phyloP scores from a whole-genome alignment of 495 filamentous ascomycete genomes.

The Penicillium cataractarum region DNA sequence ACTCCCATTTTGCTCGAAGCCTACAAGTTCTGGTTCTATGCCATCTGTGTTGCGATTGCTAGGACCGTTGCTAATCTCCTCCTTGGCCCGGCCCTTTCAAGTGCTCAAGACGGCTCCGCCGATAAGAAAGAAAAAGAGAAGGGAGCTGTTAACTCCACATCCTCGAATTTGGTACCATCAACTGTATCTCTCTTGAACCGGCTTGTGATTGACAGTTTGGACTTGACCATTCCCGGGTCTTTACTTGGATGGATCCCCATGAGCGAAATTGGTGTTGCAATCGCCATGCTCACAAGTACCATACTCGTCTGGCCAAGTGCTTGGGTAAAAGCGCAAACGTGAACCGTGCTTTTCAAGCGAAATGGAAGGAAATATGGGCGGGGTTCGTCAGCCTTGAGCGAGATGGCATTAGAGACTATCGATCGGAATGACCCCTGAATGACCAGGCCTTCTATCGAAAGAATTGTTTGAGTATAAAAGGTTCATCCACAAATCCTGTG shows the following conservation, averaged over 20 bases:
- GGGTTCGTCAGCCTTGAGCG: not conserved
- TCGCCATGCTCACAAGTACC: constrained; percentile 18
- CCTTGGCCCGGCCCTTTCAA: not conserved
- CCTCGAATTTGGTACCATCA: not conserved
- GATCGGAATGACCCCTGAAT: not conserved
- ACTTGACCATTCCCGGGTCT: constrained; percentile 20
- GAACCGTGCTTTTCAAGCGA: not conserved
- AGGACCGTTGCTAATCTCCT: constrained; percentile 12
- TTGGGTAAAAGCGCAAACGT: constrained; percentile 15
- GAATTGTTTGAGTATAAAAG: not conserved
- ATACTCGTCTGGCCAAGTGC: constrained; percentile 20
- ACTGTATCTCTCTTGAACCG: constrained; percentile 13
- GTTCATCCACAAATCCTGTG: too few species aligned
- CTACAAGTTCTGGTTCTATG: constrained; percentile 28
- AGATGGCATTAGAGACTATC: not conserved
- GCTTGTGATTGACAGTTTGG: constrained; percentile 15
- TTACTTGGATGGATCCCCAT: constrained; percentile 20
- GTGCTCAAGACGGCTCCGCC: not conserved
- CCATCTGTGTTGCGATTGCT: constrained; percentile 14
- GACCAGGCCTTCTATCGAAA: not conserved
- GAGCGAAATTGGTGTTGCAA: constrained; percentile 12
- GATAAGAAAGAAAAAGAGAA: constrained; percentile 3
- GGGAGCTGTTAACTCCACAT: not conserved
- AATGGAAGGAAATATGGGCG: not conserved
- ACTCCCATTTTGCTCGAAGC: constrained; percentile 18